A percentile compares a stretch with the other conserved stretches of the same genome.
Evolutionary conservation across 139 green algal species (phyloP).

Genomic region (Volvox reticuliferus): DNA sequence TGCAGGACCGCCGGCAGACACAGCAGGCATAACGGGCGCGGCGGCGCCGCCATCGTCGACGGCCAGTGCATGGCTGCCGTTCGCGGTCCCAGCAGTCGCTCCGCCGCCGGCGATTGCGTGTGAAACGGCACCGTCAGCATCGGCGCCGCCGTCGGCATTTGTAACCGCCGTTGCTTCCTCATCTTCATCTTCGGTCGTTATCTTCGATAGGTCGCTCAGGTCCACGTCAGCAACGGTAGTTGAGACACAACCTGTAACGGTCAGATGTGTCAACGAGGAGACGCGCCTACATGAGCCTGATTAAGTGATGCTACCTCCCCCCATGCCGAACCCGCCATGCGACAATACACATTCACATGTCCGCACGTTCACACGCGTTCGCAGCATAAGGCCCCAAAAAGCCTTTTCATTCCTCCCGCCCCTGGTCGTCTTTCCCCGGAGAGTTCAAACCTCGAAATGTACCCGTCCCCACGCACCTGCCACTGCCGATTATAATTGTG

Average conservation of each 20-base stretch:
- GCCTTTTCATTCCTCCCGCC: too few relatives aligned
- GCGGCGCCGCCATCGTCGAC: neutral
- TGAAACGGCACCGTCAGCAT: neutral
- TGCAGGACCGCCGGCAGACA: neutral
- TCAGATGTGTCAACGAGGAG: too few relatives aligned
- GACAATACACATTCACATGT: too few relatives aligned
- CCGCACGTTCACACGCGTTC: too few relatives aligned
- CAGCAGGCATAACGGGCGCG: neutral
- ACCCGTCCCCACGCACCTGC: too few relatives aligned
- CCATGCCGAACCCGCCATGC: too few relatives aligned
- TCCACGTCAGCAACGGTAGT: neutral
- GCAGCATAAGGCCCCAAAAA: too few relatives aligned
- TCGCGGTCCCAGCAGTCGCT: neutral
- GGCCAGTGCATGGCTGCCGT: neutral
- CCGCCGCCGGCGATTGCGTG: neutral
- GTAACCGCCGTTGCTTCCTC: neutral
- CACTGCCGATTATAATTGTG: too few relatives aligned
- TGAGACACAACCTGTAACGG: constrained; percentile 24
- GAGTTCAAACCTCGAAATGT: too few relatives aligned
- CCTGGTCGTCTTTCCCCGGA: too few relatives aligned
- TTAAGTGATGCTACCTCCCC: neutral
- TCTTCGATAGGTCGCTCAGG: constrained; percentile 11
- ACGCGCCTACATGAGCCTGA: too few relatives aligned
- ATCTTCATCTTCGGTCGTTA: neutral
- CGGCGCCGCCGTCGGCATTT: neutral